Base-by-base conservation (phyloP, 2,329 filamentous ascomycete species). In the Aspergillus tubingensis region DNA sequence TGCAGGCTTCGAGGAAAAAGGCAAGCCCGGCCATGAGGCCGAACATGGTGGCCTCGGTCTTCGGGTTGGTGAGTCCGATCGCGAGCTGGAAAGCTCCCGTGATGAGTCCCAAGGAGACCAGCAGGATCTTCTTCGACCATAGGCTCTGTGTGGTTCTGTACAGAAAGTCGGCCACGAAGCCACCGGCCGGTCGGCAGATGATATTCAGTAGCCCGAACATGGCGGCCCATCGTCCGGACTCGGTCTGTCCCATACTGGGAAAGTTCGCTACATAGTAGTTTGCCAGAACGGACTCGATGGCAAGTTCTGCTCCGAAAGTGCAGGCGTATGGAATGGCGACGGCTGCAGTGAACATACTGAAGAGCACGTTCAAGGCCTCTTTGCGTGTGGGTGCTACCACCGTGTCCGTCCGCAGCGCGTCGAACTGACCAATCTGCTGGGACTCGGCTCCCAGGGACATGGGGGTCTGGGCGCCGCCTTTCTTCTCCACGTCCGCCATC, bases 1-100 rank as follows among this genome's bases (percentile, higher is more conserved):
- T 96, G 44, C 88, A 88, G 2, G 90, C 91, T 74, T 96, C 91
- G 47, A 92, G 78, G 79, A 96, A 96, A 72, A 96, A 83, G 1
- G 90, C 91, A 79, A 92, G 84, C 8, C 91, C 84, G 1, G 88
- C 88, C 8, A 96, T 80, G 5, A 96, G 85, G 1, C 90, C 91
- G 58, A 95, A 87, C 82, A 96, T 88, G 2, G 85, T 86, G 6
- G 82, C 77, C 51, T 88, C 74, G 23, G 83, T 71, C 25, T 87
- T 83, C 0, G 90, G 83, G 73, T 95, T 79, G 0, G 83, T 72
- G n/a, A 86, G 68, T 3, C 88, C 88, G 64, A 89, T 87, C n/a
- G 83, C 80, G 64, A 90, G 77, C 60, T 85, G 78, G 70, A 90
- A 85, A 1, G 78, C 80, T 8, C 87, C 87, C 57, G 83, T 83